Evolutionary conservation across 495 filamentous ascomycete species (phyloP).

Genomic region (Penicillium longicatenatum): DNA sequence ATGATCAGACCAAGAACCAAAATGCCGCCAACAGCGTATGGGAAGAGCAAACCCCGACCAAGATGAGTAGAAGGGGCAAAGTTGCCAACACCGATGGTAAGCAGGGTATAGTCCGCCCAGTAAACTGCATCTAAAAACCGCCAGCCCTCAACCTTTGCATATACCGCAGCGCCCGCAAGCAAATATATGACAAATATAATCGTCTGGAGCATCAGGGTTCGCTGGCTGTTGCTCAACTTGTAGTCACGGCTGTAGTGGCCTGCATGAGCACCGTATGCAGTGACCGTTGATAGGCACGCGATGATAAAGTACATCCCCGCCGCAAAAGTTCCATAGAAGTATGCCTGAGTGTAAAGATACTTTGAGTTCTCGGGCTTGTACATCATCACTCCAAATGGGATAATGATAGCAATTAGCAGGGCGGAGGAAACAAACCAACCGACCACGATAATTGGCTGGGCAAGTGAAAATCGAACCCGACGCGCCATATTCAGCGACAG

Average conservation of each 20-base stretch:
- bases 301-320: slow-evolving; percentile 76
- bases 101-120: slow-evolving; percentile 80
- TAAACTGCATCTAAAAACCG: slow-evolving; percentile 76
- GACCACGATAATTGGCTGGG: slow-evolving; percentile 66
- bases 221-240: slow-evolving; percentile 69
- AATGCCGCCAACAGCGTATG: slow-evolving; percentile 79
- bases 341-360: slow-evolving; percentile 59
- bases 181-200: slow-evolving; percentile 78
- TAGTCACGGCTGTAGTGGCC: slow-evolving; percentile 72
- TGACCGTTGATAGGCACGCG: slow-evolving; percentile 67
- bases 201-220: slow-evolving; percentile 87
- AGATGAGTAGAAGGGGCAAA: slow-evolving; percentile 60
- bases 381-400: slow-evolving; percentile 39
- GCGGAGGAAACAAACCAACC: slow-evolving; percentile 70
- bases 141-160: slow-evolving; percentile 75
- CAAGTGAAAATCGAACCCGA: slow-evolving; percentile 54
- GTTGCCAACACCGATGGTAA: slow-evolving; percentile 83
- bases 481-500: slow-evolving; percentile 76
- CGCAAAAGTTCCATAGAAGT: slow-evolving; percentile 79
- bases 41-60: slow-evolving; percentile 71
- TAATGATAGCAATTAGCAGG: slow-evolving; percentile 61
- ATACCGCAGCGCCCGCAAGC: slow-evolving; percentile 71
- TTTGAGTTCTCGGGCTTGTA: slow-evolving; percentile 20
- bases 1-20: slow-evolving; percentile 83
- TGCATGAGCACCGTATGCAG: slow-evolving; percentile 62